Percentiles rank a stretch among this genome's conserved stretches.
Evolutionary conservation across 495 filamentous ascomycete genomes (phyloP).

Genomic region (Endocarpon pusillum): DNA sequence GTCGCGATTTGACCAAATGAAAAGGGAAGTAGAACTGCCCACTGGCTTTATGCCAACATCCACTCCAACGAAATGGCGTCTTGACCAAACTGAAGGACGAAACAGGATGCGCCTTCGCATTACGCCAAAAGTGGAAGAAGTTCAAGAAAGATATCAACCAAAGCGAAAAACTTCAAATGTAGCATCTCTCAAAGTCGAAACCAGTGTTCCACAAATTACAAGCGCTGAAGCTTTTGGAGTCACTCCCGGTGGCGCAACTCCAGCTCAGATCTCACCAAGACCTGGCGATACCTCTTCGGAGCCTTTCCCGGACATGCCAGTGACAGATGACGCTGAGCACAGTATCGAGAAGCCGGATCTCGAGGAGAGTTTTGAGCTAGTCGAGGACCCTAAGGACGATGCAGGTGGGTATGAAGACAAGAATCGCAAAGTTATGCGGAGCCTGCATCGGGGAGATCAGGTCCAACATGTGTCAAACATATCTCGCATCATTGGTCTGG

Average conservation of each 20-base stretch:
- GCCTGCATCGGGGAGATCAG: constrained; percentile 73
- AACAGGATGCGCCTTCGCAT: constrained; percentile 87
- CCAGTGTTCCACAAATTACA: constrained; percentile 16
- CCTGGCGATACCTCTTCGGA: no score
- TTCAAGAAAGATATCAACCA: constrained; percentile 65
- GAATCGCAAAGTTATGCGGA: constrained; percentile 92
- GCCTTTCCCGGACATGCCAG: constrained; percentile 4
- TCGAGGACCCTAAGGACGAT: constrained; percentile 72
- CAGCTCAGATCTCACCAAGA: no score
- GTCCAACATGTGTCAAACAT: constrained; percentile 94
- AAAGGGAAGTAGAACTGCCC: constrained; percentile 53
- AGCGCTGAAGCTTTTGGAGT: constrained; percentile 19
- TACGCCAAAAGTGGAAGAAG: constrained; percentile 51
- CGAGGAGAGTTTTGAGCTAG: constrained; percentile 87
- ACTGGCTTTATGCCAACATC: constrained; percentile 60
- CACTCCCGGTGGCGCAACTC: constrained; percentile 18
- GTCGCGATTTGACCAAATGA: constrained; percentile 54
- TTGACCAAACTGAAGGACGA: constrained; percentile 87
- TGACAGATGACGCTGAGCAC: constrained; percentile 31
- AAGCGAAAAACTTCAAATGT: constrained; percentile 50
- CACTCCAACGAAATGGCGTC: constrained; percentile 57
- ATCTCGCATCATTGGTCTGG: constrained; percentile 80
- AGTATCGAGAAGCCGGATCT: constrained; percentile 19
- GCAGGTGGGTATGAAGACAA: constrained; percentile 88
- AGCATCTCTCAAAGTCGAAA: constrained; percentile 22